Conservation (phyloP, 306 rosid genomes). For the Hylodesmum podocarpum region DNA sequence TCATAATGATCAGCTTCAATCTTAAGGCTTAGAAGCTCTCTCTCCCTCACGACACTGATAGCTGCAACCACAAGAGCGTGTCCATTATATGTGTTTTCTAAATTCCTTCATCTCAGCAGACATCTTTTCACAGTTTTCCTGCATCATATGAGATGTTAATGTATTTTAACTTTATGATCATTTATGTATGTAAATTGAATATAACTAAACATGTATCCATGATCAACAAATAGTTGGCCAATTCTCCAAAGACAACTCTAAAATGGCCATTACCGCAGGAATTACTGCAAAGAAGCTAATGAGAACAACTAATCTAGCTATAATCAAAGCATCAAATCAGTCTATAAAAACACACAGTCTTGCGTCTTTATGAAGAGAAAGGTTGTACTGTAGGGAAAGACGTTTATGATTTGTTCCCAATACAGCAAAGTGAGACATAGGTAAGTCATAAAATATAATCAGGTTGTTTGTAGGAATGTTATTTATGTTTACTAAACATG, state of each 20-base stretch:
- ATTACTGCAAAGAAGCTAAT: not conserved
- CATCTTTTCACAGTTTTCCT: slow-evolving; percentile 45
- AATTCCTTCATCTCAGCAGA: slow-evolving; percentile 44
- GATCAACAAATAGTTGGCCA: no score
- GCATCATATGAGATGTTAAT: slow-evolving; percentile 33
- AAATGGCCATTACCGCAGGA: not conserved
- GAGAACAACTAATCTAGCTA: not conserved
- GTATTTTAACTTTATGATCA: not conserved
- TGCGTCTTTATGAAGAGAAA: not conserved
- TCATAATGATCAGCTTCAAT: slow-evolving; percentile 31
- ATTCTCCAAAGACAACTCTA: not conserved
- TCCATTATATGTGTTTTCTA: slow-evolving; percentile 26
- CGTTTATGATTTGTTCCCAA: not conserved
- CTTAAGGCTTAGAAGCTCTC: slow-evolving; percentile 46
- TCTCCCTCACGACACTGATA: slow-evolving; percentile 40
- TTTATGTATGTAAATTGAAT: not conserved
- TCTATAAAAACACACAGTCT: not conserved
- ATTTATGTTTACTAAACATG: not conserved
- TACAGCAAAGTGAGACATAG: no score
- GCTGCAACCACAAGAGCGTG: slow-evolving; percentile 36
- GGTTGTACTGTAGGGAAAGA: no score
- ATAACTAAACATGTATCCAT: not conserved
- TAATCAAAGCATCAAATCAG: not conserved
- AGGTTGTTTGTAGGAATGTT: not conserved
- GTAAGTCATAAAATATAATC: not conserved